Percentiles rank a stretch among this genome's conserved stretches.
Evolutionary conservation across 2,329 filamentous ascomycete species (phyloP).

Genomic region (Curvularia sp.): DNA sequence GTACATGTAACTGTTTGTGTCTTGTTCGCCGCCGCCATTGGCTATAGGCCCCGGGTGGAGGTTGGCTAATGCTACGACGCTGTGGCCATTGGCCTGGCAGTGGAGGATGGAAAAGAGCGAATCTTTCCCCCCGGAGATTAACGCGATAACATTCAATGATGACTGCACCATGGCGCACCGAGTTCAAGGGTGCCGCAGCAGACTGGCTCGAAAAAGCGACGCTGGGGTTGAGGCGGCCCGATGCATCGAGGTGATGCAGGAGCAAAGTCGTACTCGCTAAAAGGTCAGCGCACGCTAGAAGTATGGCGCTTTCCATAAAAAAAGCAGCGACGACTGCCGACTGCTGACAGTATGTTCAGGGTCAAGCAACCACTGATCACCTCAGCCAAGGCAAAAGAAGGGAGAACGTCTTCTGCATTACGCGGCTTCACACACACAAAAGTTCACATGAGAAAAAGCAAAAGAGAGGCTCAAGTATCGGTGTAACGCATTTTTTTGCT

Average conservation of each 20-base stretch:
- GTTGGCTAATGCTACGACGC: constrained; percentile 87
- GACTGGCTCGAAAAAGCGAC: constrained; percentile 10
- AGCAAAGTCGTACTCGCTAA: constrained; percentile 21
- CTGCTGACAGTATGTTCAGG: constrained; percentile 6
- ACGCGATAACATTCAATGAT: constrained; percentile 71
- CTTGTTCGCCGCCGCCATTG: constrained; percentile 56
- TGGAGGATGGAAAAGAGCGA: constrained; percentile 93
- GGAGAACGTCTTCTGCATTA: constrained; percentile 2
- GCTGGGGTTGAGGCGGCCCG: constrained; percentile 14
- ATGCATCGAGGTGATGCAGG: constrained; percentile 12
- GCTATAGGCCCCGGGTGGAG: constrained; percentile 66
- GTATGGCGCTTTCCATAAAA: constrained; percentile 8
- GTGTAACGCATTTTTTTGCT: constrained; percentile 23
- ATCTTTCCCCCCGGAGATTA: constrained; percentile 97
- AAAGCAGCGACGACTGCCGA: constrained; percentile 4
- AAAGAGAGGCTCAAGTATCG: constrained; percentile 12
- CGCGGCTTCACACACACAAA: constrained; percentile 6
- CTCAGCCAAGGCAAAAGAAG: constrained; percentile 4
- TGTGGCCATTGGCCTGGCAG: constrained; percentile 84
- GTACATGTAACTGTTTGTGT: constrained; percentile 99
- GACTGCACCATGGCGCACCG: constrained; percentile 21
- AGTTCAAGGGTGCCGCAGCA: constrained; percentile 3
- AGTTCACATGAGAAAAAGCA: constrained; percentile 4
- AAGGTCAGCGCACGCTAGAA: constrained; percentile 21
- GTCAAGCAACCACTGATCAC: background rate